Base-by-base conservation (phyloP, 768 basidiomycete genomes). In the Agaricus subrufescens region DNA sequence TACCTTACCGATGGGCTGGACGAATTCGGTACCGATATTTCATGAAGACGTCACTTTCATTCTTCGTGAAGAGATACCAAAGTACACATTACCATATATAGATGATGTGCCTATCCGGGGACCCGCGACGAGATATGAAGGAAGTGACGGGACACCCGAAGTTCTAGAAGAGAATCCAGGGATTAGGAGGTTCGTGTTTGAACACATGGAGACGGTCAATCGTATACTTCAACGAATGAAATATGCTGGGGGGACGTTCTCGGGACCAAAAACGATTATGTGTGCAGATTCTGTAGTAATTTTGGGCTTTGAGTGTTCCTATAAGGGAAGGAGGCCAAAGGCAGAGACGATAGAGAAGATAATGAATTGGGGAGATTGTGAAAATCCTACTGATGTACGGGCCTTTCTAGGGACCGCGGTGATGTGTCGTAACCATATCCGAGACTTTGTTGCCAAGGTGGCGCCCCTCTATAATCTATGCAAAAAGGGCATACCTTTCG, bases 271-370 rank as follows among this genome's bases (percentile, higher is more conserved):
- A 43, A 27, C 59, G 3, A 9, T 53, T 0, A 19, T 69, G 1
- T 68, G 62, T 31, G 46, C 39, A 4, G 42, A 47, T 8, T 50
- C 62, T 46, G 55, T 66, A 0, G 46, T 56, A 0, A 64, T 76
- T 1, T 50, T 79, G 0, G 73, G 75, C 0, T 71, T 77, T 23
- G 56, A 56, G 0, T 75, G 73, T 42, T 73, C 70, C 0, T 69
- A 63, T 27, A 31, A 31, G 10, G 31, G 63, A 74, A 11, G 75
- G 75, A 0, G 50, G 63, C 0, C 27, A 66, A 0, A 70, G 71
- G 0, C 64, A 72, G 2, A 67, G 65, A 12, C 49, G 46, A 12
- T 50, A 26, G 14, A 47, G n/a, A 63, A 61, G 15, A 67, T 74
- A 5, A 6, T 51, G 0, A 56, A 66, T 23, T 73, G 71, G 71